These are phyloP conservation scores for Rhamnella rubrinervis DNA, from an alignment of 331 rosid species.

Conservation along the genomic window DNA sequence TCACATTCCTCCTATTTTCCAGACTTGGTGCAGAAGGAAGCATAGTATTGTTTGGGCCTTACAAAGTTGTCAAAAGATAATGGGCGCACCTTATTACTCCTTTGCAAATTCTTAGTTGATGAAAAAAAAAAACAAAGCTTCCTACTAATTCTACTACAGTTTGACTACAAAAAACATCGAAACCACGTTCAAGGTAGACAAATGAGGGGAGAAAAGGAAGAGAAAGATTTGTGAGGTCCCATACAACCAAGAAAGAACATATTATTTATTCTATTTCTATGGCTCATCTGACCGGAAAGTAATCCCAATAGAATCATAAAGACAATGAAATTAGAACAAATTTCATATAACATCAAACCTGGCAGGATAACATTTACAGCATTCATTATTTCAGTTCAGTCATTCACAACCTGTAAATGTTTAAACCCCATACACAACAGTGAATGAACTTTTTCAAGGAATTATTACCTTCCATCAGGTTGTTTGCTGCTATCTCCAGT, in stretches of 20 bases:
- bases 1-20: not conserved
- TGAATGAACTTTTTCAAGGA: slow-evolving; percentile 11
- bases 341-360: not conserved
- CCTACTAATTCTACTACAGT: not conserved
- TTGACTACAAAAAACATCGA: not conserved
- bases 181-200: not conserved
- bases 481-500: slow-evolving; percentile 63
- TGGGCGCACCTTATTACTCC: not conserved
- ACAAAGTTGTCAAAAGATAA: not conserved
- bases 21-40: not conserved
- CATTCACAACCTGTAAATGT: slow-evolving; percentile 14
- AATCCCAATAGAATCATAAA: not conserved
- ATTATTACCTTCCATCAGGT: slow-evolving; percentile 50
- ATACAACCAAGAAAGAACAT: not conserved
- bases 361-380: not conserved
- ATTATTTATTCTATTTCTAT: not conserved
- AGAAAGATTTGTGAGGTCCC: not conserved
- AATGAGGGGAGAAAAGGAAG: not conserved
- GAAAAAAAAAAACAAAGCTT: not conserved
- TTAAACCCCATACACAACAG: slow-evolving; percentile 9
- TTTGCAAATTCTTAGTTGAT: not conserved
- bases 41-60: not conserved
- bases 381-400: not conserved
- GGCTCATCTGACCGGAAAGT: not conserved
- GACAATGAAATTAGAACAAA: not conserved